phyloP scores from a whole-genome alignment of 2,329 filamentous ascomycete species.

The Penicillium expansum region DNA sequence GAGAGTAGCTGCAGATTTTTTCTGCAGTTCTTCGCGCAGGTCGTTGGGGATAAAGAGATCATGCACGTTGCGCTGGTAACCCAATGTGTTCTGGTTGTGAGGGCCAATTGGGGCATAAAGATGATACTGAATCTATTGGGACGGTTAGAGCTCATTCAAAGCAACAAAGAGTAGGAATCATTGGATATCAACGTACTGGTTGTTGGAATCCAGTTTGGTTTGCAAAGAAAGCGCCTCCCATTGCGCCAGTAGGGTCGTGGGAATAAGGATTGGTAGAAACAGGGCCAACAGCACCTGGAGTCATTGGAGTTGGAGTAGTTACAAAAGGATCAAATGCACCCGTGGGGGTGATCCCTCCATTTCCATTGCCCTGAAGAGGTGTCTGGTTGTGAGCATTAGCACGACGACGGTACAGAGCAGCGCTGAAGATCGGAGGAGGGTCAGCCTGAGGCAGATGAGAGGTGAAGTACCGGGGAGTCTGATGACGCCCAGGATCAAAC shows the following conservation, averaged over 20 bases:
- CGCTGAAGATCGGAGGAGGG: neutral
- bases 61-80: constrained; percentile 81
- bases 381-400: constrained; percentile 29
- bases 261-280: constrained; percentile 72
- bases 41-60: constrained; percentile 91
- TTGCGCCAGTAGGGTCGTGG: constrained; percentile 59
- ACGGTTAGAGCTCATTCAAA: neutral
- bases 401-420: neutral
- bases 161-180: neutral
- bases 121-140: constrained; percentile 77
- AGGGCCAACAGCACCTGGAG: constrained; percentile 43
- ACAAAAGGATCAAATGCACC: constrained; percentile 63
- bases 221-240: constrained; percentile 66
- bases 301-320: constrained; percentile 55
- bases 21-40: constrained; percentile 81
- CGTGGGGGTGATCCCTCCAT: constrained; percentile 50
- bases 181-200: constrained; percentile 51
- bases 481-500: neutral
- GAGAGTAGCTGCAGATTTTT: constrained; percentile 78
- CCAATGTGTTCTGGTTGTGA: constrained; percentile 74
- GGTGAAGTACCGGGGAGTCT: neutral
- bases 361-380: constrained; percentile 48
- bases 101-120: constrained; percentile 85
- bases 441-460: neutral
- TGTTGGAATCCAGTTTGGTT: constrained; percentile 59